phyloP scores from a whole-genome alignment of 768 basidiomycete species.

The Lactarius akahatsu region DNA sequence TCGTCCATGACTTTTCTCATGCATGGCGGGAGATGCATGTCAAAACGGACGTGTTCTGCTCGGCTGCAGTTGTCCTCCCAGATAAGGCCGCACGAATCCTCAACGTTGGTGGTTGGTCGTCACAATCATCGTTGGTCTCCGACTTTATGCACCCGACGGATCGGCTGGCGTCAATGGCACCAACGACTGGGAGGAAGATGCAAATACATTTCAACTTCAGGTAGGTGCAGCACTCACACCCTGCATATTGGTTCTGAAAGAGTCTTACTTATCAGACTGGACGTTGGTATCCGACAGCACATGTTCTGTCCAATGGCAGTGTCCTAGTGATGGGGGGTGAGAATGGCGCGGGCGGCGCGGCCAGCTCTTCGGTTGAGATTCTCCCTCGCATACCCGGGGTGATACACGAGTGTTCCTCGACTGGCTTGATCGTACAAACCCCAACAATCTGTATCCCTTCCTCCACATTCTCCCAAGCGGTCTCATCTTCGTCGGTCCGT shows the following conservation, averaged over 20 bases:
- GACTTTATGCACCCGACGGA: constrained; percentile 75
- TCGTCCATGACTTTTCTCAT: constrained; percentile 43
- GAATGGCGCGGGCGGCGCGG: constrained; percentile 61
- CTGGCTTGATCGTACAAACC: constrained; percentile 70
- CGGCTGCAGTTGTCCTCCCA: constrained; percentile 69
- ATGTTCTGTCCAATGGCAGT: constrained; percentile 70
- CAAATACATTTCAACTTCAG: constrained; percentile 56
- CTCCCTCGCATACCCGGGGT: constrained; percentile 68
- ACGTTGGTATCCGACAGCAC: constrained; percentile 71
- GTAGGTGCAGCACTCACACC: constrained; percentile 36
- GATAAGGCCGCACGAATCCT: constrained; percentile 67
- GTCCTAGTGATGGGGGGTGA: constrained; percentile 79
- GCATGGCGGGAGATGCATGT: constrained; percentile 80
- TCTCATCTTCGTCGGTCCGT: constrained; percentile 66
- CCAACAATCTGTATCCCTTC: constrained; percentile 81
- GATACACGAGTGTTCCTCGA: constrained; percentile 59
- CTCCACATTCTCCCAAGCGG: constrained; percentile 67
- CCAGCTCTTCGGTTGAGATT: constrained; percentile 69
- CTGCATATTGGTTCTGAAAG: background rate
- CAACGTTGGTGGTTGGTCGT: constrained; percentile 71
- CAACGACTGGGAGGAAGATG: constrained; percentile 79
- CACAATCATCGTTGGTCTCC: constrained; percentile 68
- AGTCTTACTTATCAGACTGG: constrained; percentile 42
- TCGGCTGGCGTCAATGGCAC: constrained; percentile 66
- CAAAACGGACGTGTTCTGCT: constrained; percentile 78